Conservation (phyloP, 768 basidiomycete genomes). For the Termitomyces sp. region DNA sequence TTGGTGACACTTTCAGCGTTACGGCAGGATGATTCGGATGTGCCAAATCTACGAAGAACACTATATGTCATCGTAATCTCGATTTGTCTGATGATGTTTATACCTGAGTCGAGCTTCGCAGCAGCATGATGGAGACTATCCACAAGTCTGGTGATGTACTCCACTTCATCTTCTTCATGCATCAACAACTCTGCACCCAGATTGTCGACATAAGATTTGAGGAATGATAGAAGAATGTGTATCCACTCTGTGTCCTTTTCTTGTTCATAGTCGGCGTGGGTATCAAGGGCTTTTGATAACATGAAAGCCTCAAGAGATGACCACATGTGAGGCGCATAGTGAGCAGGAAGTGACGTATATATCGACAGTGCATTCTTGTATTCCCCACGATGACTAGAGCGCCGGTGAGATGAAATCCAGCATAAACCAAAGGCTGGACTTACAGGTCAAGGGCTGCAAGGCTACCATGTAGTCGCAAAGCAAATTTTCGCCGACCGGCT, state of each 20-base stretch:
- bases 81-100: slow-evolving; percentile 10
- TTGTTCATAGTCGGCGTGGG: slow-evolving; percentile 56
- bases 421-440: slow-evolving; percentile 28
- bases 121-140: slow-evolving; percentile 47
- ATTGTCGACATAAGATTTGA: slow-evolving; percentile 66
- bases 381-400: slow-evolving; percentile 62
- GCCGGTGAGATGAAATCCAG: not conserved
- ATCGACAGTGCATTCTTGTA: slow-evolving; percentile 62
- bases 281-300: slow-evolving; percentile 71
- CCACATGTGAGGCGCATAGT: slow-evolving; percentile 84
- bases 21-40: slow-evolving; percentile 72
- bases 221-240: slow-evolving; percentile 71
- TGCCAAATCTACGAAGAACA: slow-evolving; percentile 50
- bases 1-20: slow-evolving; percentile 44
- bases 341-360: slow-evolving; percentile 79
- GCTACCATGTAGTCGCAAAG: slow-evolving; percentile 80
- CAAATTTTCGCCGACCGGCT: slow-evolving; percentile 83
- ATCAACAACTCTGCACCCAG: slow-evolving; percentile 51
- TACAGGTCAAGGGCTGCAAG: slow-evolving; percentile 90
- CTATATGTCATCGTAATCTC: not conserved
- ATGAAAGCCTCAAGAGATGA: slow-evolving; percentile 76
- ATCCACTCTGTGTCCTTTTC: slow-evolving; percentile 78
- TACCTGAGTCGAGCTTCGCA: slow-evolving; percentile 55
- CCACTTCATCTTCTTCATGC: slow-evolving; percentile 46
- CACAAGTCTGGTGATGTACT: slow-evolving; percentile 54